Base-by-base conservation (phyloP, 139 green algal genomes). In the Nannochloris sp. region DNA sequence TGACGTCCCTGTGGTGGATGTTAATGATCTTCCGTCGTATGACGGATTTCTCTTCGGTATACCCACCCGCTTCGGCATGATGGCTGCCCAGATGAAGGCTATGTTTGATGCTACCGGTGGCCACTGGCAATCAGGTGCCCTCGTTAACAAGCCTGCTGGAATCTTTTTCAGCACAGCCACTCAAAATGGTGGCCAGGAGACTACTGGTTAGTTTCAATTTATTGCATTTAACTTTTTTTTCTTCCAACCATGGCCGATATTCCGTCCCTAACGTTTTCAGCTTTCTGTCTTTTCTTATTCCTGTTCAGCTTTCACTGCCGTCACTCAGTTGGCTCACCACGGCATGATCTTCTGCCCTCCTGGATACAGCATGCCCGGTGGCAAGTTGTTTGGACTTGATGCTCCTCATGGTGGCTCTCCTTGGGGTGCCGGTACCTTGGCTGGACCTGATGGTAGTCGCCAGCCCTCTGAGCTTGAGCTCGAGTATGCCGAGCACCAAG, bases 381-480 rank as follows among this genome's bases (percentile, higher is more conserved):
- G 48, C 47, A 55, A n/a, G 4, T n/a, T 75, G 25, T 70, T 74
- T 42, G 42, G 39, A 36, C 37, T 72, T 48, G 62, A 73, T 10
- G 73, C 76, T 35, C 66, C 83, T 19, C 82, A 81, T 31, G 90
- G 86, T 30, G 88, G 88, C 45, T 78, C 65, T 32, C 15, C 84
- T 4, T 93, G 76, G 67, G 87, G 87, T n/a, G 80, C 87, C 13
- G 73, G 75, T 63, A 83, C 67, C 14, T 78, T 89, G 35, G 84
- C 87, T n/a, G 80, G 74, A 6, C 7, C 65, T 12, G 76, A 86
- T 35, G 87, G 88, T 31, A 71, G 64, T 0, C 72, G 88, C 25
- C 76, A 86, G 74, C 88, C 88, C 4, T 66, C 54, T 7, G 74
- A 85, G 45, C 60, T 69, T 1, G 88, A 95, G 79, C 80, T 93